Conservation (phyloP, 2,329 filamentous ascomycete genomes). For the Arthrobotrys sphaeroides region DNA sequence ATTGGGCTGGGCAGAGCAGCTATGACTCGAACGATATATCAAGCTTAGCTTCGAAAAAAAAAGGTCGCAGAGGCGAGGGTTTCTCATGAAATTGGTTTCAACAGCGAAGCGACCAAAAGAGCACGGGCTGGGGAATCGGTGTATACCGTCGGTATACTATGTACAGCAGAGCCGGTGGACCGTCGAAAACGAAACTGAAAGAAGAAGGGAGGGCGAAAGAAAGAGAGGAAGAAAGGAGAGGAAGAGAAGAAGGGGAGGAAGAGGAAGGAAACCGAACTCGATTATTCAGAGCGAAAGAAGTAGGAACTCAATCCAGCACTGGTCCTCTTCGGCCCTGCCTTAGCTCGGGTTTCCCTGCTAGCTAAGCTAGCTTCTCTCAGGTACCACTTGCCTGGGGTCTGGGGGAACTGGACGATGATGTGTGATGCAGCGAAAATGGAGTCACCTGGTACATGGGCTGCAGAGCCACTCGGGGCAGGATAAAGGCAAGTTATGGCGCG, state of each 20-base stretch:
- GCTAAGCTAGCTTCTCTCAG: background rate
- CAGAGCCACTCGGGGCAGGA: slow-evolving; percentile 8
- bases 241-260: slow-evolving; percentile 2
- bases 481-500: slow-evolving; percentile 34
- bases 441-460: slow-evolving; percentile 44
- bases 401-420: slow-evolving; percentile 33
- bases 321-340: slow-evolving; percentile 14
- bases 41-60: slow-evolving; percentile 24
- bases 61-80: slow-evolving; percentile 12
- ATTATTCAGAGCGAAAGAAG: slow-evolving; percentile 21
- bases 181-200: slow-evolving; percentile 6
- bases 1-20: slow-evolving; percentile 4
- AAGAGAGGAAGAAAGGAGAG: background rate
- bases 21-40: slow-evolving; percentile 49
- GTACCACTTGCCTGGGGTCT: slow-evolving; percentile 21
- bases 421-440: slow-evolving; percentile 44
- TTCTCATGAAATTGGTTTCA: slow-evolving; percentile 44
- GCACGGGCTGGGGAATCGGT: background rate
- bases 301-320: slow-evolving; percentile 40
- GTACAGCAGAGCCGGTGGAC: background rate
- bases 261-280: background rate
- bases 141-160: slow-evolving; percentile 6
- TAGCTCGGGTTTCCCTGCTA: background rate
- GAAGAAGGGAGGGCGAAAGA: background rate
- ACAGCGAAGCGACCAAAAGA: slow-evolving; percentile 29